A percentile compares a stretch with the other conserved stretches of the same genome.
phyloP scores from a whole-genome alignment of 2,329 filamentous ascomycete genomes.

The Calycina herbarum region DNA sequence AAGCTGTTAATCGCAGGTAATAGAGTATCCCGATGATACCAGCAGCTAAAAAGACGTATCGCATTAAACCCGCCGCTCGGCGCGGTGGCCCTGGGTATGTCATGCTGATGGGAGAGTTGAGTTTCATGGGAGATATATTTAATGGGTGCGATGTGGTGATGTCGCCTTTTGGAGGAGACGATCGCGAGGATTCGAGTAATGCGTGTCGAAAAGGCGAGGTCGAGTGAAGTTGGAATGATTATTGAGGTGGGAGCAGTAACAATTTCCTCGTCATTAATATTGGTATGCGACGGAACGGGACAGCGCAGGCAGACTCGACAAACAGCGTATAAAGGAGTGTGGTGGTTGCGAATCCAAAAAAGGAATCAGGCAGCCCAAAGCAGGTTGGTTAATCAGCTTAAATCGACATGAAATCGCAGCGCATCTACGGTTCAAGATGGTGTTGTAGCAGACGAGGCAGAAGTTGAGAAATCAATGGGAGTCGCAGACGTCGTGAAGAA shows the following conservation, averaged over 20 bases:
- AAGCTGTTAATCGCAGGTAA: slow-evolving; percentile 19
- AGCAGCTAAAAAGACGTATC: slow-evolving; percentile 27
- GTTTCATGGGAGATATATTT: slow-evolving; percentile 5
- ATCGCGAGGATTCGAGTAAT: background rate
- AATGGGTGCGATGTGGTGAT: background rate
- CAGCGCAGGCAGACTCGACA: background rate
- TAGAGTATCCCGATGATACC: slow-evolving; percentile 21
- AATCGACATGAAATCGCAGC: background rate
- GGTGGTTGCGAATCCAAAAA: slow-evolving; percentile 10
- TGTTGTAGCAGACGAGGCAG: background rate
- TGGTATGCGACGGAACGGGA: background rate
- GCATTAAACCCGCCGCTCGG: slow-evolving; percentile 28
- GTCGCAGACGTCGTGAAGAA: background rate
- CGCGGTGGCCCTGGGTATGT: slow-evolving; percentile 33
- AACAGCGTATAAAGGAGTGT: slow-evolving; percentile 10
- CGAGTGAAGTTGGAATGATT: background rate
- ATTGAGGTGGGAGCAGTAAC: background rate
- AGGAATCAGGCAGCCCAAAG: background rate
- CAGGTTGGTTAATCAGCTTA: background rate
- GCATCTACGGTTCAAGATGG: background rate
- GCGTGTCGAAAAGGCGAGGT: background rate
- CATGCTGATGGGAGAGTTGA: slow-evolving; percentile 32
- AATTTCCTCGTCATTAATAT: background rate
- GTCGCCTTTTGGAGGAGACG: background rate
- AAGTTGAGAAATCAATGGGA: background rate